These are phyloP conservation scores for Prunus mume DNA, from an alignment of 306 rosid genomes.

Conservation along the genomic window DNA sequence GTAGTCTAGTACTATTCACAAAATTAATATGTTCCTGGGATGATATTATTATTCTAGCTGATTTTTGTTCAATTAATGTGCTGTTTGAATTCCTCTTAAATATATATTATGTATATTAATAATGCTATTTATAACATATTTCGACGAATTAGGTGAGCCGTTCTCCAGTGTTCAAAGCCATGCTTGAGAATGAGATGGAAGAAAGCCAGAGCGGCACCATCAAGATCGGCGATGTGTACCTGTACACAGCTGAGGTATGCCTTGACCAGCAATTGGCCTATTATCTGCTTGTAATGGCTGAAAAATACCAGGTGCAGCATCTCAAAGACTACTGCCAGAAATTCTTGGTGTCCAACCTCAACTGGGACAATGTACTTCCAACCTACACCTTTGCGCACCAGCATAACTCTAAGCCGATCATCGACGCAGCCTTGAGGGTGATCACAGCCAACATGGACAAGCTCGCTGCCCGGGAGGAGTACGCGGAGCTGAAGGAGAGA, in stretches of 20 bases:
- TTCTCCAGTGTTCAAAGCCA: slow-evolving; percentile 81
- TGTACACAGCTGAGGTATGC: slow-evolving; percentile 70
- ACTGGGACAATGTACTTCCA: slow-evolving; percentile 59
- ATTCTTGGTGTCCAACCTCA: slow-evolving; percentile 55
- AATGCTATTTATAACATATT: too few relatives aligned
- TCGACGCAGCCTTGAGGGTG: slow-evolving; percentile 48
- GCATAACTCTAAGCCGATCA: slow-evolving; percentile 60
- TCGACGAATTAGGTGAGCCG: slow-evolving; percentile 46
- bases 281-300: slow-evolving; percentile 60
- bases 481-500: slow-evolving; percentile 54
- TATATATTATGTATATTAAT: too few relatives aligned
- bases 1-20: too few relatives aligned
- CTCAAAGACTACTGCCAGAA: slow-evolving; percentile 70
- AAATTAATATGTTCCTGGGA: too few relatives aligned
- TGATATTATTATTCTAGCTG: too few relatives aligned
- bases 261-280: slow-evolving; percentile 76
- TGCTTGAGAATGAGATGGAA: slow-evolving; percentile 84
- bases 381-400: slow-evolving; percentile 67
- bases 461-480: slow-evolving; percentile 55
- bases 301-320: slow-evolving; percentile 76
- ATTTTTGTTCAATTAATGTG: too few relatives aligned
- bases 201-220: slow-evolving; percentile 82
- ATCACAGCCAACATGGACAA: slow-evolving; percentile 63
- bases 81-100: too few relatives aligned
- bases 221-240: slow-evolving; percentile 60